Conservation (phyloP, 768 basidiomycete species). For the Termitomyces sp. region DNA sequence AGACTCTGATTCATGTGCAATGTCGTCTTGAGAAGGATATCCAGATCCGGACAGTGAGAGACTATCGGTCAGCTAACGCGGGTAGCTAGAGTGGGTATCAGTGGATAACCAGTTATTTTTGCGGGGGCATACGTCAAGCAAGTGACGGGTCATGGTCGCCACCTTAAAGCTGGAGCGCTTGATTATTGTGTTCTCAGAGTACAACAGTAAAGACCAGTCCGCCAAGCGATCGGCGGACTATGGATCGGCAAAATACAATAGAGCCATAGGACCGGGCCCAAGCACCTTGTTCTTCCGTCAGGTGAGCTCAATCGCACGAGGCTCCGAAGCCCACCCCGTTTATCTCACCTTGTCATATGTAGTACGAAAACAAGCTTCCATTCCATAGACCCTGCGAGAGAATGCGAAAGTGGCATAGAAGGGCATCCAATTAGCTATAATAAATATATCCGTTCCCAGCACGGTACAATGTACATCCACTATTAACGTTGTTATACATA, state of each 20-base stretch:
- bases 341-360: background rate
- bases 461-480: background rate
- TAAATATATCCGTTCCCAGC: background rate
- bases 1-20: slow-evolving; percentile 16
- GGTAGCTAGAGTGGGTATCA: background rate
- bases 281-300: slow-evolving; percentile 8
- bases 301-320: background rate
- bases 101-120: background rate
- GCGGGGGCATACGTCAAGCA: background rate
- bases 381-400: background rate
- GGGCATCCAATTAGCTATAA: background rate
- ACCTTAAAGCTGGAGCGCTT: background rate
- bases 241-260: background rate
- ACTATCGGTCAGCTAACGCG: background rate
- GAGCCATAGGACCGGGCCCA: slow-evolving; percentile 1
- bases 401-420: background rate
- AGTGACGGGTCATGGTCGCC: background rate
- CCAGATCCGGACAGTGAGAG: slow-evolving; percentile 2
- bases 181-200: slow-evolving; percentile 1
- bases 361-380: background rate
- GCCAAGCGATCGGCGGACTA: background rate
- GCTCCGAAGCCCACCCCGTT: background rate
- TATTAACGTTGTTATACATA: background rate
- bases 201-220: background rate
- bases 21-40: slow-evolving; percentile 5